Base-by-base conservation (phyloP, 2,329 filamentous ascomycete species). In the Botrytis elliptica region DNA sequence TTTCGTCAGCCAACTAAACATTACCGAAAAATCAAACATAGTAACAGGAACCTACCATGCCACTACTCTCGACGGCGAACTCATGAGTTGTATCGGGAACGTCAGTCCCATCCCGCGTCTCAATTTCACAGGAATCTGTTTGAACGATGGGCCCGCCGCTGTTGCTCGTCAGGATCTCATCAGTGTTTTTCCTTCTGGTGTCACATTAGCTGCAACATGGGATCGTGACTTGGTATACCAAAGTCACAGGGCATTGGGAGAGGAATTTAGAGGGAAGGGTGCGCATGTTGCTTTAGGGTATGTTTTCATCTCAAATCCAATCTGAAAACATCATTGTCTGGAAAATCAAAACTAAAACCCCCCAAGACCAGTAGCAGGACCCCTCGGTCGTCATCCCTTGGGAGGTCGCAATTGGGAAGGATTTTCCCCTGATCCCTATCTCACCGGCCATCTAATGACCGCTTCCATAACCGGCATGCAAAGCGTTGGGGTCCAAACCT, bases 231-330 rank as follows among this genome's bases (percentile, higher is more conserved):
- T 96, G 63, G 89, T 92, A 73, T 89, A 89, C 78, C 84, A 86
- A 69, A 88, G 93, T 67, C 93, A 90, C 44, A 83, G 87, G 67
- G 91, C 91, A 67, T 93, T 97, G 90, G 94, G 91, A 2, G 84
- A 86, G 72, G 94, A 97, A 81, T 93, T 93, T 80, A 88, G 86
- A 76, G 88, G 83, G 57, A 97, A 97, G 82, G 94, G 94, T 64
- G 88, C 93, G 40, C 92, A 97, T 80, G 86, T 96, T 20, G 87
- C 91, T 73, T 86, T 97, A 9, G 94, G 84, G 2, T 77, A 73
- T 44, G 74, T 64, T 36, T 29, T 14, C 29, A 3, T 14, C 20
- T 38, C 29, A 8, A 55, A 55, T 29, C 12, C n/a, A 12, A 12
- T 16, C 36, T 36, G 62, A 52, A 10, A 33, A 7, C 18, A 55